Base-by-base conservation (phyloP, 1,284 basidiomycete species). In the Melanopsichium pennsylvanicum region DNA sequence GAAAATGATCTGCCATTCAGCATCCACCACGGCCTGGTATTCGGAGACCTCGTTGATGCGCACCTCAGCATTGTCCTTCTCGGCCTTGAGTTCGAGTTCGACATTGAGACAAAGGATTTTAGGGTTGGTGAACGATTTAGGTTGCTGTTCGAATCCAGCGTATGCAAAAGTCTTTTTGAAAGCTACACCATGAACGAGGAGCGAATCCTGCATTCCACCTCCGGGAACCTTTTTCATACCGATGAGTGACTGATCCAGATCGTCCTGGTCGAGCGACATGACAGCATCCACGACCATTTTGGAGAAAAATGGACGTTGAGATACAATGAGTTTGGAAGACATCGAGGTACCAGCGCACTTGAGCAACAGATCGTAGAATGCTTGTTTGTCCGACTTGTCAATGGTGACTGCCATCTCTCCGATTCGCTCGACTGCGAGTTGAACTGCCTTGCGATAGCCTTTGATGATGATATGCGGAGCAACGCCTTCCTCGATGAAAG, bases 141-240 rank as follows among this genome's bases (percentile, higher is more conserved):
- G 96, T 82, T 98, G 96, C 83, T 99, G 96, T 82, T 99, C 96
- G 37, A 97, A 97, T 48, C 96, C 96, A 37, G 96, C 96, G 77
- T 99, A 99, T 3, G 93, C 94, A 83, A 99, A 99, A 0, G 96
- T 98, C 86, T 98, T 99, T 83, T 97, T 97, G 88, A 98, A 99
- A 0, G 96, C 90, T 36, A 99, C 96, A 47, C 96, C 96, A 94
- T 86, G 50, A 94, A 86, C 47, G 19, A 81, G 66, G 25, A 91
- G 85, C 3, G 93, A 96, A 82, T 99, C 96, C 83, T 96, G 93
- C 90, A 97, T 92, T 59, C 92, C 96, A 47, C 96, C 96, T 51
- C 96, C 96, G n/a, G 96, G 88, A 41, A 99, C 91, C 85, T 97
- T 97, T 85, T 99, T 99, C 74, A 97, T 90, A 23, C 96, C 96